Base-by-base conservation (phyloP, 2,329 filamentous ascomycete species). In the Cladosporium sp. region DNA sequence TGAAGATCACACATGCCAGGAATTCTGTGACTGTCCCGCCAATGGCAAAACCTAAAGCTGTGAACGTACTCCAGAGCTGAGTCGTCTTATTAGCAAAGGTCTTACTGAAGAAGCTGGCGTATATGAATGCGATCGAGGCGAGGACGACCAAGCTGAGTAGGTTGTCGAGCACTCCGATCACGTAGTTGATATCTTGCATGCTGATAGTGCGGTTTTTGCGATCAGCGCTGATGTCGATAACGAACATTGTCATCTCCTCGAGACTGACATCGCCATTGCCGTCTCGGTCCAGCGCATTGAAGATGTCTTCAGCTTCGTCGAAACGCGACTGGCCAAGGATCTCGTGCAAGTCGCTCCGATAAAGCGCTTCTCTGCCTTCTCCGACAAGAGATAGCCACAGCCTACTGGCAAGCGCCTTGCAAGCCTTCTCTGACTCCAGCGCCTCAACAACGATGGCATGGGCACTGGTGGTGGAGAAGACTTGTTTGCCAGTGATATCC, bases 1-100 rank as follows among this genome's bases (percentile, higher is more conserved):
- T 79, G 78, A 97, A 97, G 69, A 97, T 96, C 78, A 92, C 97
- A 42, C 92, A 96, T 70, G 92, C 91, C n/a, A 97, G 83, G 64
- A 97, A 90, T 74, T 97, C 93, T 1, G 92, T 96, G 55, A 89
- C 88, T 20, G 92, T 87, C 72, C 97, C 97, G 65, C 96, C 88
- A 75, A 97, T 97, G 4, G 92, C 97, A 30, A 97, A 80, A 3
- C 92, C 96, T 14, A 97, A 84, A 22, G 64, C 65, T 19, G 66
- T 67, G 45, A 67, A 65, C 0, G 65, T 64, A 1, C 64, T 64
- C 66, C 66, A 68, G 17, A 68, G 63, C 25, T 66, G 64, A 3
- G 66, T 63, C 1, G 64, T 65, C 57, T 65, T 68, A 17, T 58
- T 54, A 9, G 66, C 62, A 50, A 71, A 69, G 6, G 60, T 65